These are phyloP conservation scores for Yamadazyma kitorensis DNA, from an alignment of 805 yeast species.

Conservation along the genomic window DNA sequence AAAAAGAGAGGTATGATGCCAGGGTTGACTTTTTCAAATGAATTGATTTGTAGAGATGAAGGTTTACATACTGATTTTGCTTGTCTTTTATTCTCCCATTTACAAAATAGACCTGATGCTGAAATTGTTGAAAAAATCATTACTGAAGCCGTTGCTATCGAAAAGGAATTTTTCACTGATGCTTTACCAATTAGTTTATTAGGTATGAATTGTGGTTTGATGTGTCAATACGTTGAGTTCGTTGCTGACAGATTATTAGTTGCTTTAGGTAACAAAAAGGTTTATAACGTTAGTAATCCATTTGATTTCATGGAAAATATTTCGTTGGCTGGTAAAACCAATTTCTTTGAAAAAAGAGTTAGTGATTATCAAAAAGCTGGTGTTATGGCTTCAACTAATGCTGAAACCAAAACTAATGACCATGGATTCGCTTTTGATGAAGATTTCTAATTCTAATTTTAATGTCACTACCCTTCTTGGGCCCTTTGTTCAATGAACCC, in stretches of 20 bases:
- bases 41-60: constrained; percentile 96
- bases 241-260: constrained; percentile 94
- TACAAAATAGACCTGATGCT: constrained; percentile 82
- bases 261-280: constrained; percentile 87
- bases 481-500: no score
- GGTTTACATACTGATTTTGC: constrained; percentile 99
- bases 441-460: constrained; percentile 61
- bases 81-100: constrained; percentile 88
- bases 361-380: constrained; percentile 99
- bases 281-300: constrained; percentile 86
- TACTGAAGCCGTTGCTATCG: constrained; percentile 93
- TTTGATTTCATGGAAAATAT: constrained; percentile 99
- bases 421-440: constrained; percentile 83
- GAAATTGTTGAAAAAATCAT: constrained; percentile 80
- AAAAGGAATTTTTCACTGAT: constrained; percentile 90
- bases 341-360: constrained; percentile 98
- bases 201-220: constrained; percentile 91
- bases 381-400: constrained; percentile 76
- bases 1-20: constrained; percentile 99
- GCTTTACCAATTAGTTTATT: constrained; percentile 90
- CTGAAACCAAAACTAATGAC: constrained; percentile 45
- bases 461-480: no score
- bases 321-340: constrained; percentile 97
- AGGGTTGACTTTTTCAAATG: constrained; percentile 96
- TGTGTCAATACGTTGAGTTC: constrained; percentile 98